These are phyloP conservation scores for Apiospora sp. DNA, from an alignment of 2,329 filamentous ascomycete species.

Conservation along the genomic window DNA sequence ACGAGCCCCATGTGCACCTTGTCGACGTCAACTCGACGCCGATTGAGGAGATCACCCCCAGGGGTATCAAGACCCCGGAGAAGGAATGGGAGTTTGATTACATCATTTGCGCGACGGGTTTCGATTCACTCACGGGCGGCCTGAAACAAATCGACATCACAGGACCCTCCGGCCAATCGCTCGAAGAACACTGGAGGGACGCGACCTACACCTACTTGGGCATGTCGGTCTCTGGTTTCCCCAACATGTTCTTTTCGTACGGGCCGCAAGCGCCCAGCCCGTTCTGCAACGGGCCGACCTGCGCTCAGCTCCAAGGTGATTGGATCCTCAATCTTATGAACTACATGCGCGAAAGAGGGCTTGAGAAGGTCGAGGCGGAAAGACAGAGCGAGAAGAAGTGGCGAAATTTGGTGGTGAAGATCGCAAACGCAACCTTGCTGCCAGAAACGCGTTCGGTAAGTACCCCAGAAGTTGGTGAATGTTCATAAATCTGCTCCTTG, in stretches of 20 bases:
- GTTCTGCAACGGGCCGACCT: constrained; percentile 48
- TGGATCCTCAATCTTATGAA: constrained; percentile 46
- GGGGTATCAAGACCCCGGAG: constrained; percentile 34
- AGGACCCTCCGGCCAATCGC: constrained; percentile 39
- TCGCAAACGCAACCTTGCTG: constrained; percentile 42
- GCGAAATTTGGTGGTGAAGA: constrained; percentile 37
- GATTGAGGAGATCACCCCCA: constrained; percentile 31
- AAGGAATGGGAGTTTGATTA: constrained; percentile 38
- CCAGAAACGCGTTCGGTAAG: constrained; percentile 41
- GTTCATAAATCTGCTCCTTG: not conserved
- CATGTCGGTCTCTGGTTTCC: constrained; percentile 48
- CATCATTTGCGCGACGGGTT: constrained; percentile 49
- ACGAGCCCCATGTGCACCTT: constrained; percentile 41
- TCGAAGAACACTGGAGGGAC: constrained; percentile 42
- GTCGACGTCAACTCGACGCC: constrained; percentile 37
- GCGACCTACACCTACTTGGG: constrained; percentile 49
- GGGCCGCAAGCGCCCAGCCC: constrained; percentile 50
- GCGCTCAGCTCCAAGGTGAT: constrained; percentile 48
- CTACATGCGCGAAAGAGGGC: constrained; percentile 38
- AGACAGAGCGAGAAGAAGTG: constrained; percentile 42
- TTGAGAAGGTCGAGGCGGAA: constrained; percentile 41
- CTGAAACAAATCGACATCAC: constrained; percentile 47
- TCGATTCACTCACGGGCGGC: constrained; percentile 49
- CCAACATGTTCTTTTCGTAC: constrained; percentile 55
- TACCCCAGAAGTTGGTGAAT: not conserved